Evolutionary conservation across 371 early-diverging fungal species (phyloP).

Genomic region (Syncephalastrum monosporum): DNA sequence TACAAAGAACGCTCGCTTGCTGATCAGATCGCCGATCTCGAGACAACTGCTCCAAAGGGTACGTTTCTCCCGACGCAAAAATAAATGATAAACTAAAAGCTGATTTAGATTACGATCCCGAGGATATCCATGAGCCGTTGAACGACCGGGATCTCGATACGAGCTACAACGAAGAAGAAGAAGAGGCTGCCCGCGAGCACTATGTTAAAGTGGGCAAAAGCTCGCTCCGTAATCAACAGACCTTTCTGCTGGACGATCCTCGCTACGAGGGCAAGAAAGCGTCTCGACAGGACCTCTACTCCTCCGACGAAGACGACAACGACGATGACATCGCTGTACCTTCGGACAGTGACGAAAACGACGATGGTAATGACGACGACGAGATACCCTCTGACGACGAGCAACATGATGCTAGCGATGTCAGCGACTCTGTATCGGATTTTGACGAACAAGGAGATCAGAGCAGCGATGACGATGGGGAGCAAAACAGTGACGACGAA

Average conservation of each 20-base stretch:
- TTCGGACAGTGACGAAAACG: constrained; percentile 37
- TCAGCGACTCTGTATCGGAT: not conserved
- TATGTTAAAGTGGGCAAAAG: constrained; percentile 76
- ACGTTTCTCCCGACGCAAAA: constrained; percentile 8
- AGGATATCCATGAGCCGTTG: constrained; percentile 57
- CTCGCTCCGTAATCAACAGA: constrained; percentile 59
- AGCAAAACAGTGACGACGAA: constrained; percentile 19
- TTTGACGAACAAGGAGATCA: constrained; percentile 16
- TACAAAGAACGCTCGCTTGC: constrained; percentile 53
- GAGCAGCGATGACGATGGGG: constrained; percentile 24
- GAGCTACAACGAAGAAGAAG: constrained; percentile 44
- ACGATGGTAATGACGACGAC: constrained; percentile 25
- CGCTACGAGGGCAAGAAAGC: constrained; percentile 75
- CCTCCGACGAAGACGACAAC: constrained; percentile 43
- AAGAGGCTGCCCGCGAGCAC: constrained; percentile 59
- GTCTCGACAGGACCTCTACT: constrained; percentile 64
- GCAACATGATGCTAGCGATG: constrained; percentile 23
- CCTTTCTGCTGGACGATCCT: constrained; percentile 69
- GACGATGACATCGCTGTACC: constrained; percentile 23
- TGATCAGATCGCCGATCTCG: constrained; percentile 70
- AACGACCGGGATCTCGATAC: constrained; percentile 39
- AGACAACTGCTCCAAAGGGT: constrained; percentile 70
- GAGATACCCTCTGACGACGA: constrained; percentile 13
- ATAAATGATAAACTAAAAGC: not conserved
- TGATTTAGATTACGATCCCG: constrained; percentile 57